Percentiles rank a stretch among this genome's conserved stretches.
These are phyloP conservation scores for Petunia secreta DNA, from an alignment of 257 asterid species.

Conservation along the genomic window DNA sequence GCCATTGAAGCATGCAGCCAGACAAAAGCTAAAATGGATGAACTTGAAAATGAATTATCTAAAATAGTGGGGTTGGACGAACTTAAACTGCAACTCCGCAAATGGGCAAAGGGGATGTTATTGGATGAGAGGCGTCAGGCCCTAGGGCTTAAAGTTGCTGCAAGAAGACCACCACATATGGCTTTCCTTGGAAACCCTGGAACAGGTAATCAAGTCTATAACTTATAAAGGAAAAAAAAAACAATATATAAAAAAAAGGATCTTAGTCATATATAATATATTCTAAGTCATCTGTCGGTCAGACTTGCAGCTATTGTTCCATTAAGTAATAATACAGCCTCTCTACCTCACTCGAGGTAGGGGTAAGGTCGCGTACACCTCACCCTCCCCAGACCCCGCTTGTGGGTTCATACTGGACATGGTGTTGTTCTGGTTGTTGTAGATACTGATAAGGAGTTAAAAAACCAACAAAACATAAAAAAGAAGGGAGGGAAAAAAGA, in stretches of 20 bases:
- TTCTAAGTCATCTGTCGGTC: slow-evolving; percentile 2
- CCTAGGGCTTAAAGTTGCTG: slow-evolving; percentile 80
- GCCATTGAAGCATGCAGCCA: slow-evolving; percentile 90
- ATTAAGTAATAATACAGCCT: too few relatives aligned
- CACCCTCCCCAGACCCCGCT: too few relatives aligned
- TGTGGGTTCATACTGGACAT: too few relatives aligned
- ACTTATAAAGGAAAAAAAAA: background rate
- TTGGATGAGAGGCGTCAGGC: slow-evolving; percentile 87
- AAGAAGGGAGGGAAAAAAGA: background rate
- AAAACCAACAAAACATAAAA: too few relatives aligned
- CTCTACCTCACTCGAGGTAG: too few relatives aligned
- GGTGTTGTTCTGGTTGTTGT: too few relatives aligned
- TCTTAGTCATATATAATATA: slow-evolving; percentile 11
- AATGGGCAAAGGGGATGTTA: slow-evolving; percentile 98
- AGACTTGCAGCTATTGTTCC: background rate
- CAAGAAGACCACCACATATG: slow-evolving; percentile 95
- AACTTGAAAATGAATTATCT: slow-evolving; percentile 72
- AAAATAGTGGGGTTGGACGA: slow-evolving; percentile 70
- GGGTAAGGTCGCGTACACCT: background rate
- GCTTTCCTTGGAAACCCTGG: slow-evolving; percentile 99
- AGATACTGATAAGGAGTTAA: too few relatives aligned
- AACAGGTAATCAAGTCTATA: slow-evolving; percentile 56
- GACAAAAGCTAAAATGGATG: slow-evolving; percentile 83
- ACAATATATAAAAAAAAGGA: background rate
- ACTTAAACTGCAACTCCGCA: slow-evolving; percentile 71